Evolutionary conservation across 257 asterid species (phyloP).

Genomic region (Galeopsis tetrahit): DNA sequence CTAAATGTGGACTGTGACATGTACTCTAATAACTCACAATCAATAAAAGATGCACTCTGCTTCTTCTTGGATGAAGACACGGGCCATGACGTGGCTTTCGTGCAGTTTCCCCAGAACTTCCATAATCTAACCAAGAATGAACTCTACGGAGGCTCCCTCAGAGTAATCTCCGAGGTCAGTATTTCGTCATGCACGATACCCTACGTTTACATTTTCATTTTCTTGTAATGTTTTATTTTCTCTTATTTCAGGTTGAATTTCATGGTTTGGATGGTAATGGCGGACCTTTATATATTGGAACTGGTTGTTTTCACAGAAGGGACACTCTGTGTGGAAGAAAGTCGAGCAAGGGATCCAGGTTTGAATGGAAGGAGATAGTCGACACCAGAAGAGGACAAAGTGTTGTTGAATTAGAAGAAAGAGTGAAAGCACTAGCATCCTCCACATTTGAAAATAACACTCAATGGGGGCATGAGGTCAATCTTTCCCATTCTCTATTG

Average conservation of each 20-base stretch:
- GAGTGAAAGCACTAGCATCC: slow-evolving; percentile 56
- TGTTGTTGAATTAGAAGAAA: slow-evolving; percentile 55
- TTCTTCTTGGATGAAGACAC: slow-evolving; percentile 77
- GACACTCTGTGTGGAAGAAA: slow-evolving; percentile 70
- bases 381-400: slow-evolving; percentile 32
- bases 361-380: slow-evolving; percentile 42
- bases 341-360: slow-evolving; percentile 38
- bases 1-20: slow-evolving; percentile 89
- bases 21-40: slow-evolving; percentile 72
- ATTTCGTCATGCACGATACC: background rate
- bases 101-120: slow-evolving; percentile 75
- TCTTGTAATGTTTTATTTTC: background rate
- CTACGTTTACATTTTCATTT: background rate
- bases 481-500: background rate
- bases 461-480: slow-evolving; percentile 85
- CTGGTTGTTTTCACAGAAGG: slow-evolving; percentile 89
- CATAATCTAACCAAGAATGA: slow-evolving; percentile 76
- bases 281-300: slow-evolving; percentile 73
- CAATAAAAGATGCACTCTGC: slow-evolving; percentile 75
- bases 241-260: slow-evolving; percentile 61
- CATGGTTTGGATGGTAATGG: slow-evolving; percentile 76
- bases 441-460: slow-evolving; percentile 68
- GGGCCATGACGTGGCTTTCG: slow-evolving; percentile 67
- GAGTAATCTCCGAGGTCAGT: slow-evolving; percentile 46
- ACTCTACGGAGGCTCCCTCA: slow-evolving; percentile 58